These are phyloP conservation scores for Aspergillus nidulans DNA, from an alignment of 495 filamentous ascomycete genomes.

Conservation along the genomic window DNA sequence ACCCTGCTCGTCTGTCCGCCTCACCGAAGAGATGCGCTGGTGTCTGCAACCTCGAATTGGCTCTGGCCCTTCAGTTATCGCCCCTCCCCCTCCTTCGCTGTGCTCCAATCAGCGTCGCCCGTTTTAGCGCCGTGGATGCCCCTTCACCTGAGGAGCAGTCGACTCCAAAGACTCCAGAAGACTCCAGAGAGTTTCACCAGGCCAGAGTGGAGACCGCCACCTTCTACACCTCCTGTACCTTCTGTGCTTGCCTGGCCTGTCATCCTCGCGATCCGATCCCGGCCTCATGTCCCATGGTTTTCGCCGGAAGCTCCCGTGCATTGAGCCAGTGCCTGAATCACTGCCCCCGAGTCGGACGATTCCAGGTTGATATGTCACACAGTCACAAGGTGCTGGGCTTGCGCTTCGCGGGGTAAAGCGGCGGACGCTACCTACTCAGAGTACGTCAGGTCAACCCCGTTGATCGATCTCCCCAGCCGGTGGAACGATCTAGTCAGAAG, in stretches of 20 bases:
- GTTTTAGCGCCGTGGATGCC: conserved; percentile 7
- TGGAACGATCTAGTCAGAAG: not conserved
- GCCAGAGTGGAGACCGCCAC: conserved; percentile 6
- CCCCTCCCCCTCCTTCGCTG: conserved; percentile 4
- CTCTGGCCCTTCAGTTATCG: conserved; percentile 4
- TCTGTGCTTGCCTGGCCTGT: no score
- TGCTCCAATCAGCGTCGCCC: not conserved
- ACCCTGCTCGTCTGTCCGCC: conserved; percentile 12
- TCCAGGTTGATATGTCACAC: conserved; percentile 11
- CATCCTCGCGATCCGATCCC: conserved; percentile 20
- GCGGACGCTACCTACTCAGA: not conserved
- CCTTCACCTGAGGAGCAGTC: not conserved
- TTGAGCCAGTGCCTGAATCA: not conserved
- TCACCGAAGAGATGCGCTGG: conserved; percentile 20
- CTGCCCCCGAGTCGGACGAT: not conserved
- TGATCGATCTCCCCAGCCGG: conserved; percentile 8
- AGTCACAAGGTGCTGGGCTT: conserved; percentile 17
- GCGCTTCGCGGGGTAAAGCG: conserved; percentile 11
- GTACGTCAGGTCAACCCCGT: not conserved
- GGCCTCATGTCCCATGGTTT: conserved; percentile 19
- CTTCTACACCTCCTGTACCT: conserved; percentile 9
- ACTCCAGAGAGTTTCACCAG: not conserved
- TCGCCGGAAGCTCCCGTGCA: conserved; percentile 15
- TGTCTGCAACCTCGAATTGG: conserved; percentile 17
- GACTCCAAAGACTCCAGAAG: not conserved